Percentiles rank a stretch among this genome's conserved stretches.
These are phyloP conservation scores for Ascochyta fabae DNA, from an alignment of 2,329 filamentous ascomycete genomes.

Conservation along the genomic window DNA sequence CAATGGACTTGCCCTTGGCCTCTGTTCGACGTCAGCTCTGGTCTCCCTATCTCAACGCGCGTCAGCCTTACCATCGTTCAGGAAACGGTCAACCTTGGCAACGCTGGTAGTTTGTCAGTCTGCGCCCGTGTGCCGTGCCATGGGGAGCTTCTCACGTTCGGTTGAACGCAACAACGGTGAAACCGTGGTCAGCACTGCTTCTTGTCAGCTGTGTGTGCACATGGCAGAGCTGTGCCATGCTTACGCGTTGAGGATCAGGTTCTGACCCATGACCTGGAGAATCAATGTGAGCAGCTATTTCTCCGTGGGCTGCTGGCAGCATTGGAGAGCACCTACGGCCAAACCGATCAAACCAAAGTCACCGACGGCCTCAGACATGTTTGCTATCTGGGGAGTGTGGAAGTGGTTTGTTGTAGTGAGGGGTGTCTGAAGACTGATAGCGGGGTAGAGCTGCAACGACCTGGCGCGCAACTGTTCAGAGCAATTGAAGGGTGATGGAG, in stretches of 20 bases:
- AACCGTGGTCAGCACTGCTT: slow-evolving; percentile 65
- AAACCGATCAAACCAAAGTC: slow-evolving; percentile 61
- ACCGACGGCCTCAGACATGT: slow-evolving; percentile 52
- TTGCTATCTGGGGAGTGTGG: slow-evolving; percentile 24
- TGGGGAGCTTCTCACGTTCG: slow-evolving; percentile 65
- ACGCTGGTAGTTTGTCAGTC: slow-evolving; percentile 57
- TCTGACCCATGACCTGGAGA: slow-evolving; percentile 57
- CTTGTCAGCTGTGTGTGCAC: slow-evolving; percentile 35
- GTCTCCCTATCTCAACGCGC: neutral
- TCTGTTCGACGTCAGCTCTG: slow-evolving; percentile 47
- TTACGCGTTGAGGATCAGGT: slow-evolving; percentile 62
- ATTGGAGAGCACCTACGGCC: slow-evolving; percentile 45
- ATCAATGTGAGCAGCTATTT: slow-evolving; percentile 25
- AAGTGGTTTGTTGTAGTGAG: slow-evolving; percentile 14
- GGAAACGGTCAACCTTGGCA: slow-evolving; percentile 94
- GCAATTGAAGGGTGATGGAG: slow-evolving; percentile 35
- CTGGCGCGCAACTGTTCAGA: slow-evolving; percentile 37
- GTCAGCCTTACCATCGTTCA: slow-evolving; percentile 66
- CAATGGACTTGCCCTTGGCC: slow-evolving; percentile 80
- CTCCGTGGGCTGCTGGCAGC: neutral
- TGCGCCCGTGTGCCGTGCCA: neutral
- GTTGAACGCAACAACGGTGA: slow-evolving; percentile 98
- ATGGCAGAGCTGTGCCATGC: slow-evolving; percentile 26
- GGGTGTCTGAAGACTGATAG: slow-evolving; percentile 30
- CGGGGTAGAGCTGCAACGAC: slow-evolving; percentile 41